Conservation (phyloP, 73 alveolate species). For the Paramecium pentaurelia region DNA sequence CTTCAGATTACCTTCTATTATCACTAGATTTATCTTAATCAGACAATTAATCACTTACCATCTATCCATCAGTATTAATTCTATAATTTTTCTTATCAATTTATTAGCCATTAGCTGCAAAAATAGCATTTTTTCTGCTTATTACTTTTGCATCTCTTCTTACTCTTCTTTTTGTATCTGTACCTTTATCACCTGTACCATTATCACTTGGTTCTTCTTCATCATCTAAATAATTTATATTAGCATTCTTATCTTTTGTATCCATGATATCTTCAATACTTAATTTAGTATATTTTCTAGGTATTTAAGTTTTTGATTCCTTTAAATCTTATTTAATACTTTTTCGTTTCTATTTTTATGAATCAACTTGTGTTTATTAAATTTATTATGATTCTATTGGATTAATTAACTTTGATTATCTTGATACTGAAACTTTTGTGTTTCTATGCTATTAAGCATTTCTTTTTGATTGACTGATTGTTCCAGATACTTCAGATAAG, state of each 20-base stretch:
- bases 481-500: neutral
- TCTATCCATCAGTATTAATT: neutral
- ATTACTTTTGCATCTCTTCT: neutral
- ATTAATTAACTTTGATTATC: neutral
- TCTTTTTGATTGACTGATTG: neutral
- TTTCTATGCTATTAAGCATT: neutral
- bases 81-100: neutral
- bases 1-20: slow-evolving; percentile 32
- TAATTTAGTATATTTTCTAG: neutral
- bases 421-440: neutral
- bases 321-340: neutral
- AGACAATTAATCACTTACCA: neutral
- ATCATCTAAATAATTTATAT: neutral
- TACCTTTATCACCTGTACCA: neutral
- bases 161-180: neutral
- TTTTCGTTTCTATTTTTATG: neutral
- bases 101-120: neutral
- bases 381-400: neutral
- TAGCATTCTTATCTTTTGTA: neutral
- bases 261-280: neutral
- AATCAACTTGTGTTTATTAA: neutral
- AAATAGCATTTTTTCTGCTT: neutral
- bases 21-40: neutral
- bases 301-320: neutral
- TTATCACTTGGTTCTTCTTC: neutral